These are phyloP conservation scores for Saccharomyces hybrid DNA, from an alignment of 1,139 yeast genomes.

Conservation along the genomic window DNA sequence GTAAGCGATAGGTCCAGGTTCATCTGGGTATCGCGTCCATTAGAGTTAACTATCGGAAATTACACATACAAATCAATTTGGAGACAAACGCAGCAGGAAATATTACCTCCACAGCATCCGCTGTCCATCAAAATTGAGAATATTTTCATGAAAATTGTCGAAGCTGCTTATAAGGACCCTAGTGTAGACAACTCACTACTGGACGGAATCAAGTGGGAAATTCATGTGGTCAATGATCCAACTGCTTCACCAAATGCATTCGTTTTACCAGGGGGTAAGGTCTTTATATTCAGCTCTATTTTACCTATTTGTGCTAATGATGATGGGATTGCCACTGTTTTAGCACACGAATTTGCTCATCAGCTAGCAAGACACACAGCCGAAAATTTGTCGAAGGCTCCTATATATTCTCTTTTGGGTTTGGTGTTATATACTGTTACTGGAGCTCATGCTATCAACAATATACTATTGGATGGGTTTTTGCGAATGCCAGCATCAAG, in stretches of 20 bases:
- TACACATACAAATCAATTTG: slow-evolving; percentile 57
- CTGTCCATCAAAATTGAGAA: slow-evolving; percentile 45
- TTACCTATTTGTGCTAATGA: slow-evolving; percentile 72
- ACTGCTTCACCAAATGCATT: slow-evolving; percentile 85
- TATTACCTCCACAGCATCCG: slow-evolving; percentile 51
- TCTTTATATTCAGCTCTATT: slow-evolving; percentile 77
- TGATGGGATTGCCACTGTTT: slow-evolving; percentile 88
- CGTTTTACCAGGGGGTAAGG: slow-evolving; percentile 92
- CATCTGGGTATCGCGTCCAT: slow-evolving; percentile 61
- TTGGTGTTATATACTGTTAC: slow-evolving; percentile 43
- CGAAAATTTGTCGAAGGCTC: slow-evolving; percentile 66
- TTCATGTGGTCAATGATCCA: slow-evolving; percentile 72
- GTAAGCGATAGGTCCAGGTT: slow-evolving; percentile 67
- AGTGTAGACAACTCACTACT: slow-evolving; percentile 28
- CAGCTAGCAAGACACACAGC: slow-evolving; percentile 88
- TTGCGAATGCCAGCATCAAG: slow-evolving; percentile 79
- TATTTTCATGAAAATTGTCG: slow-evolving; percentile 60
- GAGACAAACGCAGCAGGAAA: slow-evolving; percentile 38
- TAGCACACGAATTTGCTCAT: slow-evolving; percentile 90
- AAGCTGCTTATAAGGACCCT: slow-evolving; percentile 43
- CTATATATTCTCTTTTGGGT: slow-evolving; percentile 47
- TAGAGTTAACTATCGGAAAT: slow-evolving; percentile 64
- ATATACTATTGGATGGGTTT: slow-evolving; percentile 49
- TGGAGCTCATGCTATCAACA: slow-evolving; percentile 47
- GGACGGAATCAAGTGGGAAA: slow-evolving; percentile 53